Percentiles rank a stretch among this genome's conserved stretches.
These are phyloP conservation scores for Pseudomicrostroma phylloplanum DNA, from an alignment of 1,284 basidiomycete species.

Conservation along the genomic window DNA sequence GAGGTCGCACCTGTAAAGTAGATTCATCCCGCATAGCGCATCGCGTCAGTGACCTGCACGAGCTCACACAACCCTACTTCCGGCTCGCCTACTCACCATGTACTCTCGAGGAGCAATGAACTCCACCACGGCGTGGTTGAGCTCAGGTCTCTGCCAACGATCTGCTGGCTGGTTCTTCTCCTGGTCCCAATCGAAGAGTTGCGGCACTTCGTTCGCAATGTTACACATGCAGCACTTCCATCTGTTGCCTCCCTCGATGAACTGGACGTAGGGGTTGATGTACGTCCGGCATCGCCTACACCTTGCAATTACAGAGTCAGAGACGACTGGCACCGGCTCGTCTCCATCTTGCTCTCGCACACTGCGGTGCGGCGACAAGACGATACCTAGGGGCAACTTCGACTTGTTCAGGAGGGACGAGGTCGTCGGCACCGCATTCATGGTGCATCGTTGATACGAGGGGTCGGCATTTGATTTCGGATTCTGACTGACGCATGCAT, in stretches of 20 bases:
- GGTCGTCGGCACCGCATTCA: constrained; percentile 90
- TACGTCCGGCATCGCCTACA: constrained; percentile 95
- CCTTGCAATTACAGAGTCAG: constrained; percentile 92
- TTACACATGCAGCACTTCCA: constrained; percentile 99
- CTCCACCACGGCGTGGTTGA: constrained; percentile 89
- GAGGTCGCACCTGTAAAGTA: constrained; percentile 65
- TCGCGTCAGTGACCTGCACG: no score
- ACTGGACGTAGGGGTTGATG: constrained; percentile 97
- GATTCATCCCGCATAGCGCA: not conserved
- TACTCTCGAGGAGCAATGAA: constrained; percentile 98
- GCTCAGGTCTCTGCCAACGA: constrained; percentile 84
- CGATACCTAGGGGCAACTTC: constrained; percentile 83
- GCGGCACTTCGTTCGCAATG: constrained; percentile 96
- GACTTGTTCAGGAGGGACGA: constrained; percentile 82
- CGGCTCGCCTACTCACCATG: constrained; percentile 61
- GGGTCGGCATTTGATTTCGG: constrained; percentile 77
- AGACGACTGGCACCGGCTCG: constrained; percentile 74
- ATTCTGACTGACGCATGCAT: constrained; percentile 69
- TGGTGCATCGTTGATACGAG: constrained; percentile 84
- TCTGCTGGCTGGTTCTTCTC: constrained; percentile 87
- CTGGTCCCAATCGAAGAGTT: constrained; percentile 98
- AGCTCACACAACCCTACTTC: no score
- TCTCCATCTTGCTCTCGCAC: constrained; percentile 58
- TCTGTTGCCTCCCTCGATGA: constrained; percentile 94
- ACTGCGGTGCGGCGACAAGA: constrained; percentile 86